Conservation (phyloP, 805 yeast genomes). For the Priceomyces fermenticarens region DNA sequence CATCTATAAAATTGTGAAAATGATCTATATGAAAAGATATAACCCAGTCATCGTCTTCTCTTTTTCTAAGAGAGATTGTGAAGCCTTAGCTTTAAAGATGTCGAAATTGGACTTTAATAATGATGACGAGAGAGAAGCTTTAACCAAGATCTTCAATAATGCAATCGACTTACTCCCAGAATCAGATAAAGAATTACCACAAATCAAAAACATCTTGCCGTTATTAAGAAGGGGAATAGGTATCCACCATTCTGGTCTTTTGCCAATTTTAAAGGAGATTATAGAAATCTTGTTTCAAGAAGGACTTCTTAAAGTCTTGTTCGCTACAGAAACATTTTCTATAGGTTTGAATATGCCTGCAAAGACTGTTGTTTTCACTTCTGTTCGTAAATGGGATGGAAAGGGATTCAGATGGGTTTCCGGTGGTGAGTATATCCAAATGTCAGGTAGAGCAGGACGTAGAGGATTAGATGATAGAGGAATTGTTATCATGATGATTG, state of each 20-base stretch:
- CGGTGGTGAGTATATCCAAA: conserved; percentile 99
- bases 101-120: conserved; percentile 91
- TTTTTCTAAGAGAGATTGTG: conserved; percentile 97
- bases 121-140: conserved; percentile 89
- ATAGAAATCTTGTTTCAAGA: conserved; percentile 96
- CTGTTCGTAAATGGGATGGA: conserved; percentile 98
- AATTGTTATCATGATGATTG: conserved; percentile 98
- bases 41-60: conserved; percentile 98
- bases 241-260: conserved; percentile 94
- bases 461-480: conserved; percentile 99
- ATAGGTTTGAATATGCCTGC: conserved; percentile 99
- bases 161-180: conserved; percentile 88
- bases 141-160: conserved; percentile 84
- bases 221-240: conserved; percentile 93
- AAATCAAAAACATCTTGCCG: conserved; percentile 88
- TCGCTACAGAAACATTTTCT: conserved; percentile 97
- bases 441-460: conserved; percentile 99
- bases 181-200: conserved; percentile 88
- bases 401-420: conserved; percentile 97
- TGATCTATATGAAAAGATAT: conserved; percentile 95
- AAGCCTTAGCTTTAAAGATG: conserved; percentile 90
- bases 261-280: conserved; percentile 91
- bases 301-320: conserved; percentile 88
- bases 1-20: conserved; percentile 92
- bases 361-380: conserved; percentile 95